Evolutionary conservation across 192 early-diverging fungal genomes (phyloP), one percentile per base, ranked within the genome.

Genomic region (Kappamyces sp.): DNA sequence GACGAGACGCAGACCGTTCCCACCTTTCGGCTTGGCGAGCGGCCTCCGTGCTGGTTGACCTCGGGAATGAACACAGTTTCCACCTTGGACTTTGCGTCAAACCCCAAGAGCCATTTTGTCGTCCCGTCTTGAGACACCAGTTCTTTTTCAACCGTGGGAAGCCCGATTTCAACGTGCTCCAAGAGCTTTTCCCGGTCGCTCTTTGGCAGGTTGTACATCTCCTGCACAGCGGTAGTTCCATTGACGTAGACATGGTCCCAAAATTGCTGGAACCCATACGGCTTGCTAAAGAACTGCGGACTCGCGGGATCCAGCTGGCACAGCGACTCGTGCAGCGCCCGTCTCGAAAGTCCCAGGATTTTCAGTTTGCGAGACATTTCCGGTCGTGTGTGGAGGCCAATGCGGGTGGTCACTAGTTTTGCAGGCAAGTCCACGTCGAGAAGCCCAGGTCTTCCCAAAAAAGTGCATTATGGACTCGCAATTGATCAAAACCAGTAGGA

Each of bases 51-150:
- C 54, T 52, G 15, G 49, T 32, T 70, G n/a, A 63, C 68, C 55
- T 86, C 76, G 1, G 89, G 89, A 44, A 90, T 93, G 46, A 85
- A 76, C 32, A 90, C 91, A 2, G 86, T 81, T 58, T 93, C 91
- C 10, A 90, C 80, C 49, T 78, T 65, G 0, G 82, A 78, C 39
- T 71, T 61, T 9, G 37, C 31, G n/a, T 55, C 62, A 47, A 69
- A 78, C 10, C 47, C 55, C 34, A 79, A 33, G 41, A 79, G 55
- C 66, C 66, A 74, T 55, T 79, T 79, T n/a, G 43, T 47, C 1
- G 77, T 79, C 12, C 74, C 77, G 60, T 79, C 77, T 1, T n/a
- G 51, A 10, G 67, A 73, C 1, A 61, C 40, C 37, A 62, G 51
- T 6, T 48, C 31, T 36, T 59, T 42, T 36, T 44, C 52, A 40